Conservation (phyloP, 106 monocot genomes). For the Dendrobium huoshanense region DNA sequence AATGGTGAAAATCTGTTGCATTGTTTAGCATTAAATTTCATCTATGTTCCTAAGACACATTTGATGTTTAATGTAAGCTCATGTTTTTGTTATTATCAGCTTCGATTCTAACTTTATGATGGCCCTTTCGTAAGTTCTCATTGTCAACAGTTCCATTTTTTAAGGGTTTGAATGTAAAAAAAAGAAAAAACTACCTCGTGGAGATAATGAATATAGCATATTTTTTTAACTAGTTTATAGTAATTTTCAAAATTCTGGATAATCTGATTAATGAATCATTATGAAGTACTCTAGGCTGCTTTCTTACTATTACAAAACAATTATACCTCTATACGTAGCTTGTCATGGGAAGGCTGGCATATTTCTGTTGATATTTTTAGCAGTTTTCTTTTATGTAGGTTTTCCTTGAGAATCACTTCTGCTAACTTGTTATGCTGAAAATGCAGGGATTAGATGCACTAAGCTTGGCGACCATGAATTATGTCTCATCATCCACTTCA, state of each 20-base stretch:
- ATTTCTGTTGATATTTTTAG: too few species aligned
- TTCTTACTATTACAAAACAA: too few species aligned
- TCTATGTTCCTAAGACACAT: too few species aligned
- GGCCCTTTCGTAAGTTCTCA: not conserved
- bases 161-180: not conserved
- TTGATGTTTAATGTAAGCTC: not conserved
- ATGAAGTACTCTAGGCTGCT: not conserved
- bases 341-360: too few species aligned
- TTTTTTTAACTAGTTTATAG: not conserved
- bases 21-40: too few species aligned
- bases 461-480: constrained; percentile 55
- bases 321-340: too few species aligned
- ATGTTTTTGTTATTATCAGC: not conserved
- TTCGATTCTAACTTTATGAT: not conserved
- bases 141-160: not conserved
- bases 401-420: not conserved
- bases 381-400: not conserved
- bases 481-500: constrained; percentile 44
- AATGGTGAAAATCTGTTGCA: too few species aligned
- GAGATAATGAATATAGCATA: not conserved
- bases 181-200: not conserved
- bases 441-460: constrained; percentile 93
- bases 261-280: not conserved
- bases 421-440: not conserved
- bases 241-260: not conserved